These are phyloP conservation scores for Pythium rishiriense DNA, from an alignment of 352 stramenopile species.

Conservation along the genomic window DNA sequence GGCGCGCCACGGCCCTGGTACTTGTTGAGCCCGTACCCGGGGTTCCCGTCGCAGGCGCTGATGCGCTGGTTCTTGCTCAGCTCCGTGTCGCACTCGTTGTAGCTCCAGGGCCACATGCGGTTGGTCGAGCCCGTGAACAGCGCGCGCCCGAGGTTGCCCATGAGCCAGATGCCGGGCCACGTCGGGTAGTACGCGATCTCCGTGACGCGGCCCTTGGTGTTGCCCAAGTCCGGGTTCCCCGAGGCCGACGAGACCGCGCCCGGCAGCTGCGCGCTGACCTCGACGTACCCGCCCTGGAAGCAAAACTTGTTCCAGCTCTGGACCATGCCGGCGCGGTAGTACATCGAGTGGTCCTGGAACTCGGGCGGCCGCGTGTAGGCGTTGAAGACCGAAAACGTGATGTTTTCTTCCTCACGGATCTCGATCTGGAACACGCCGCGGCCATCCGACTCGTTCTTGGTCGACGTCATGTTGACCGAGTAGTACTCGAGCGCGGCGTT, in stretches of 20 bases:
- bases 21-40: slow-evolving; percentile 77
- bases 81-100: slow-evolving; percentile 70
- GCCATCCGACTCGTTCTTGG: no score
- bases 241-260: slow-evolving; percentile 67
- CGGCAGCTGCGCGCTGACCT: slow-evolving; percentile 90
- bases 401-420: no score
- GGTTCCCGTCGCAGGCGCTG: slow-evolving; percentile 78
- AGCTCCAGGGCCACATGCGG: slow-evolving; percentile 91
- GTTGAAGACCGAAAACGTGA: no score
- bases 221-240: slow-evolving; percentile 49
- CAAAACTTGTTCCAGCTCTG: slow-evolving; percentile 95
- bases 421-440: no score
- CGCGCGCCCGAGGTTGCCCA: slow-evolving; percentile 25
- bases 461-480: no score
- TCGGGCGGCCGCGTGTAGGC: not conserved
- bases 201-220: slow-evolving; percentile 42
- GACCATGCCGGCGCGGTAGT: slow-evolving; percentile 64
- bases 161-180: slow-evolving; percentile 92
- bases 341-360: not conserved
- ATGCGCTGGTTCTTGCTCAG: slow-evolving; percentile 82
- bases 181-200: slow-evolving; percentile 48
- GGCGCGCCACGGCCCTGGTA: slow-evolving; percentile 62
- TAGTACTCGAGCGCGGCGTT: no score
- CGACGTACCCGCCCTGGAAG: slow-evolving; percentile 91
- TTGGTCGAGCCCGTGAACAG: slow-evolving; percentile 67